Evolutionary conservation across 192 early-diverging fungal species (phyloP), one percentile per base, ranked within the genome.

Genomic region (Allomyces arbusculus): DNA sequence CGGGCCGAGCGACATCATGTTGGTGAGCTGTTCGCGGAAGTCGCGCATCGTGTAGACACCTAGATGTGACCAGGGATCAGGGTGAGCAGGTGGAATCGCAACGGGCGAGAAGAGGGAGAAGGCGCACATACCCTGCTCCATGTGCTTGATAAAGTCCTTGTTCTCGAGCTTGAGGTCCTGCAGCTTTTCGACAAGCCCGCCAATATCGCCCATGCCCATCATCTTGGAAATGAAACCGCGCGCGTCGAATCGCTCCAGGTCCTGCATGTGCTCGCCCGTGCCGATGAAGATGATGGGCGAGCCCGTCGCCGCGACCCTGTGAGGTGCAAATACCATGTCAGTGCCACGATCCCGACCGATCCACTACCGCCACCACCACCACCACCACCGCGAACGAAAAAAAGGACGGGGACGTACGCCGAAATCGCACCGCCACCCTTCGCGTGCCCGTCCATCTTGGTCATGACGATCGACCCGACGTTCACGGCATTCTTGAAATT

Each of bases 351-450:
- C 50, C 0, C 0, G 16, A 58, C 20, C 33, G 5, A 7, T 0
- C 33, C 33, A 40, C 33, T 8, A n/a, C n/a, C n/a, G n/a, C 3
- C 33, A 40, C 33, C 33, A 28, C 26, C 26, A 28, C 4, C 26
- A 4, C 26, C 4, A 4, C 4, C 26, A 28, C 1, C 1, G 26
- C 26, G 26, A 28, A 28, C 1, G 26, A 28, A 4, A 28, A 28
- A 28, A n/a, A 1, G 26, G 26, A 4, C 1, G 26, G 4, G 26
- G 4, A 73, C 79, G 70, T 79, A 80, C 72, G 94, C 94, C 44
- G 92, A 94, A 61, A 97, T 97, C 24, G 94, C 94, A 78, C 94
- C 94, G 73, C 94, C 94, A 72, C 94, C 94, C 75, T 95, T 97
- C 23, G 94, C 94, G 67, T 97, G 94, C 22, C 94, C 94, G 73